These are phyloP conservation scores for Morella rubra DNA, from an alignment of 306 rosid species.

Conservation along the genomic window DNA sequence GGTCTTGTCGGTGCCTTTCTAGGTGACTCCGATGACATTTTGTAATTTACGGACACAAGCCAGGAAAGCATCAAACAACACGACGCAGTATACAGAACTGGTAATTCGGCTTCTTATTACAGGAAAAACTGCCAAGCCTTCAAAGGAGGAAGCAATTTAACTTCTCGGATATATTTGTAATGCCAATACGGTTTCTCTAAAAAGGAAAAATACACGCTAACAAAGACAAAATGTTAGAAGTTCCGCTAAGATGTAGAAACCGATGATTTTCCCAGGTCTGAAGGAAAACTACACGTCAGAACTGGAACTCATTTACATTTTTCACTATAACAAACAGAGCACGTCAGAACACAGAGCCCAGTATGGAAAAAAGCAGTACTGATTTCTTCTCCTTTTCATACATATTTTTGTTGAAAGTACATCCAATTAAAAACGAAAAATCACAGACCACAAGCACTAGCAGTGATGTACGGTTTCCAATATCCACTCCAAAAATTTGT, in stretches of 20 bases:
- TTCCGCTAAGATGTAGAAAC: background rate
- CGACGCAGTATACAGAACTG: background rate
- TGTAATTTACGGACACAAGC: background rate
- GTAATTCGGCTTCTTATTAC: background rate
- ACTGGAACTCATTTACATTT: background rate
- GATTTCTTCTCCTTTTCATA: background rate
- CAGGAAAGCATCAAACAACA: background rate
- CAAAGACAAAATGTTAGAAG: too few species aligned
- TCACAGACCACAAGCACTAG: background rate
- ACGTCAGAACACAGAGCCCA: background rate
- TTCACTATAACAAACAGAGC: background rate
- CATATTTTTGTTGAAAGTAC: too few species aligned
- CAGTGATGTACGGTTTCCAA: background rate
- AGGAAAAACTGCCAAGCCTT: background rate
- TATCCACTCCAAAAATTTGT: background rate
- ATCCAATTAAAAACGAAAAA: background rate
- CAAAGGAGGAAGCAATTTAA: background rate
- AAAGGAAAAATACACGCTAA: background rate
- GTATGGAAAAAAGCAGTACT: background rate
- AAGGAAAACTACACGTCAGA: background rate
- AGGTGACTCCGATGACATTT: background rate
- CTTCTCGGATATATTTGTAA: background rate
- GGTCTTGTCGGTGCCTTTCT: background rate
- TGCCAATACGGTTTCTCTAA: background rate
- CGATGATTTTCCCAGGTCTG: background rate